Evolutionary conservation across 805 yeast species (phyloP), one percentile per base, ranked within the genome.

Genomic region (Blastobotrys terrestris): DNA sequence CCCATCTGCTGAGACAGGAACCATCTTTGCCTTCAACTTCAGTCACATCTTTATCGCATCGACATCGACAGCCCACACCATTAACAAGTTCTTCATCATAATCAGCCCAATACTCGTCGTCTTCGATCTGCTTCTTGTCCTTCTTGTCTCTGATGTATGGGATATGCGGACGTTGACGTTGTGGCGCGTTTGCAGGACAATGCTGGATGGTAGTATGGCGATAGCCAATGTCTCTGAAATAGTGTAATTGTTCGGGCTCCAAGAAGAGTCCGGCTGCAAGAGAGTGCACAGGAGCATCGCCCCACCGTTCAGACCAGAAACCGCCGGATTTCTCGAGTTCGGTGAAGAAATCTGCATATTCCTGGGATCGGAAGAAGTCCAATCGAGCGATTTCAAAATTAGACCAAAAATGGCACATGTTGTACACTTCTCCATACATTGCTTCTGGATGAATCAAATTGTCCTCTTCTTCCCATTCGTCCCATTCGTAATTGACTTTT

Each of bases 211-310:
- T 79, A 0, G 92, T 78, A 65, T 92, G 97, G 53, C 80, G 75
- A 68, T 91, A 92, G 0, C 98, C 98, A 58, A 92, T 84, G 63
- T 92, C 97, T 57, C 97, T 73, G 70, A 92, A 92, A 69, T 90
- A 92, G 69, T 92, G 97, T 7, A 92, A 72, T 53, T 91, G 87
- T 1, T 78, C 72, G 2, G 83, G 67, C 54, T 85, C 76, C 43
- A 91, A 71, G 61, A 86, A 74, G 77, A 94, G 75, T 0, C 89
- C 92, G 3, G 86, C 79, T 0, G 95, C 98, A 19, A 94, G 68
- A 0, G 97, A 84, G 66, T 90, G 97, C 3, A 92, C 83, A 0
- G 97, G 96, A 0, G 97, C 97, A 74, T 92, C 98, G 1, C 98
- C 98, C 98, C 98, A 92, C 63, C 99, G 73, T 67, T 94, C 97